Evolutionary conservation across 805 yeast genomes (phyloP).

Genomic region (Candida lessepsii): DNA sequence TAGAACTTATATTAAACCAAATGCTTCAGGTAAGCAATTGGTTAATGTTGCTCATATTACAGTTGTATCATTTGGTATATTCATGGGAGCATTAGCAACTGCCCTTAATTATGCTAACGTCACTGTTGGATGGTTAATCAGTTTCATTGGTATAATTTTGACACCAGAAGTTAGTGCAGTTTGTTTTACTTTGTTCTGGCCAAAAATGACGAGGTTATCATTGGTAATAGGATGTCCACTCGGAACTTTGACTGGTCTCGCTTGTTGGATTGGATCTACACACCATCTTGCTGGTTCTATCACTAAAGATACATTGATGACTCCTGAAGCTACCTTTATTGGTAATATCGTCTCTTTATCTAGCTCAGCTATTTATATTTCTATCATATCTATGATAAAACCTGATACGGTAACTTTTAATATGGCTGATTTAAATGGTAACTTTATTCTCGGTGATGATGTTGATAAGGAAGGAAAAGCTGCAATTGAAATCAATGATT

Average conservation of each 20-base stretch:
- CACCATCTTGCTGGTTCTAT: slow-evolving; percentile 38
- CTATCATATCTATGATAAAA: slow-evolving; percentile 10
- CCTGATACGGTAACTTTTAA: slow-evolving; percentile 12
- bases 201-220: slow-evolving; percentile 32
- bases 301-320: slow-evolving; percentile 29
- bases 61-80: slow-evolving; percentile 23
- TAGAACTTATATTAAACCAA: slow-evolving; percentile 23
- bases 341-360: slow-evolving; percentile 39
- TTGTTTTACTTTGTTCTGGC: slow-evolving; percentile 26
- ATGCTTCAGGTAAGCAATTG: slow-evolving; percentile 24
- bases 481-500: slow-evolving; percentile 5
- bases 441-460: slow-evolving; percentile 13
- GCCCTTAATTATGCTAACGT: slow-evolving; percentile 18
- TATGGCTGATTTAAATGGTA: slow-evolving; percentile 9
- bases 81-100: slow-evolving; percentile 20
- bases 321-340: slow-evolving; percentile 41
- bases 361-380: slow-evolving; percentile 29
- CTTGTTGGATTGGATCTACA: slow-evolving; percentile 37
- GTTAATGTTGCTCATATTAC: slow-evolving; percentile 21
- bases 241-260: slow-evolving; percentile 35
- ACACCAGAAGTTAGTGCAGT: slow-evolving; percentile 28
- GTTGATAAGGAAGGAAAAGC: slow-evolving; percentile 13
- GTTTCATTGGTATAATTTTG: slow-evolving; percentile 28
- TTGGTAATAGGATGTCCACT: slow-evolving; percentile 38
- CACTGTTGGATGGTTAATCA: slow-evolving; percentile 38